phyloP scores from a whole-genome alignment of 306 rosid species.

The Trifolium dubium region DNA sequence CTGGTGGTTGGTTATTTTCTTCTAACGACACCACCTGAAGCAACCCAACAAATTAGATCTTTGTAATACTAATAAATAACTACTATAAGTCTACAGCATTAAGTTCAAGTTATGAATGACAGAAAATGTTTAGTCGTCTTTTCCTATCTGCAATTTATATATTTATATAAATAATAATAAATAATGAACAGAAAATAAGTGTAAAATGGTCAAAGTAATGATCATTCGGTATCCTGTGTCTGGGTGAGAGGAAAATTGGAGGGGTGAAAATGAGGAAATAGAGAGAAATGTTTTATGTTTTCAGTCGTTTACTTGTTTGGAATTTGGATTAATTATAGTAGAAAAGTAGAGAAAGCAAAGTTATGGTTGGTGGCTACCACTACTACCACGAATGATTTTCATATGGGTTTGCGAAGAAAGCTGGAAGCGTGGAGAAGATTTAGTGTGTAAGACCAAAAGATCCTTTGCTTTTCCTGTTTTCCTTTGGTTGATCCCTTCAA shows the following conservation, averaged over 20 bases:
- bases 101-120: background rate
- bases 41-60: background rate
- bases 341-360: background rate
- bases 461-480: background rate
- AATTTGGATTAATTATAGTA: background rate
- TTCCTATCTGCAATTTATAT: background rate
- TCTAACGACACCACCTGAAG: background rate
- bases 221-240: background rate
- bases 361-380: background rate
- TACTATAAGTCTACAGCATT: background rate
- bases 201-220: background rate
- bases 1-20: background rate
- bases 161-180: background rate
- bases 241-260: background rate
- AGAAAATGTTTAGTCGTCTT: background rate
- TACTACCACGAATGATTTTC: background rate
- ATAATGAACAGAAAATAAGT: background rate
- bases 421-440: background rate
- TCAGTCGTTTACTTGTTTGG: background rate
- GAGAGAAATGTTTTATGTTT: background rate
- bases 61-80: slow-evolving; percentile 4
- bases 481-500: background rate
- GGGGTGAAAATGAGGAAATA: background rate
- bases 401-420: background rate
- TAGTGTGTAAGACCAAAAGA: background rate